Base-by-base conservation (phyloP, 352 stramenopile species). In the Phytophthora crassamura region DNA sequence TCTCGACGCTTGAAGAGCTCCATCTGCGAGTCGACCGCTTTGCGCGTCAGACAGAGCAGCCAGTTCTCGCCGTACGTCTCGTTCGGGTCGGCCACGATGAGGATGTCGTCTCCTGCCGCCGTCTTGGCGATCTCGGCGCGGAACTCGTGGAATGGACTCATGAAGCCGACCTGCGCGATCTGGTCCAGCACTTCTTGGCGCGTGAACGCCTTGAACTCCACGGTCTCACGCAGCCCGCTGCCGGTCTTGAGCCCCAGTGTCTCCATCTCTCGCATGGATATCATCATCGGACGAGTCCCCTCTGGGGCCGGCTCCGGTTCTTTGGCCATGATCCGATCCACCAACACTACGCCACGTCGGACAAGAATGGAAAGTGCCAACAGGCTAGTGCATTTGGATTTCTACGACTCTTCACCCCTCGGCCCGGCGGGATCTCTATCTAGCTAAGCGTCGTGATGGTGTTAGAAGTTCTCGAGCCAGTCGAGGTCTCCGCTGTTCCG, bases 231-330 rank as follows among this genome's bases (percentile, higher is more conserved):
- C 20, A 94, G 51, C 0, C 86, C 86, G 52, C 77, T 90, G 52
- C 86, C 86, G 4, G 81, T 94, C 69, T 94, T 94, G 59, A 94
- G 74, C 3, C 67, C 81, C 36, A 91, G 72, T 47, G 78, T 87
- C 59, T 94, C 86, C 86, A 94, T 94, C 70, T 94, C 84, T 7
- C 84, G 78, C 86, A 93, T 93, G 2, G 84, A 91, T 55, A 94
- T 91, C 84, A 94, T 91, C 78, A 94, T 84, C 20, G 86, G 78
- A 30, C 81, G 78, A 33, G 82, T 89, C 69, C 86, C 84, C 48
- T 89, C 79, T 14, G 84, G 86, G 39, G 84, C 70, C 7, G 73
- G 65, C 34, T 85, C 67, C 59, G 83, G 76, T 45, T 86, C 73
- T 51, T 80, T 81, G 8, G 40, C 34, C 18, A 34, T 12, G 39